Evolutionary conservation across 371 early-diverging fungal species (phyloP), one percentile per base, ranked within the genome.

Genomic region (Zopfochytrium polystomum): DNA sequence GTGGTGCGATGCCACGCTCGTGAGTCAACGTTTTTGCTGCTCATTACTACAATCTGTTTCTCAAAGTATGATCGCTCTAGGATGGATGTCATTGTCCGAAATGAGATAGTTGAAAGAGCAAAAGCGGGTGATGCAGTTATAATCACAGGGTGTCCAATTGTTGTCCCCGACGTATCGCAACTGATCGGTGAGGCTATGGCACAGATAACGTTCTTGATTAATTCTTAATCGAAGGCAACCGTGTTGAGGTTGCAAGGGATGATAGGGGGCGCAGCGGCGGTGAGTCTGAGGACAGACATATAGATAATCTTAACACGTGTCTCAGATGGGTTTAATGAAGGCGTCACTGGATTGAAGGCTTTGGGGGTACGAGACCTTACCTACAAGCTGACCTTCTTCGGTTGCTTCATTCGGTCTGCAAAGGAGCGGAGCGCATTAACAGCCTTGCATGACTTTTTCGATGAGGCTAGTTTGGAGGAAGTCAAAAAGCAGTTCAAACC

Each of bases 1-100:
- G 93, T 9, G 99, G 99, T 49, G 89, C 91, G 62, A 95, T 99
- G 90, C 99, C 99, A 31, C 75, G 99, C 74, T 87, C 86, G 88
- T 88, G n/a, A n/a, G n/a, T n/a, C n/a, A n/a, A n/a, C n/a, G n/a
- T n/a, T n/a, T n/a, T n/a, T n/a, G n/a, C n/a, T n/a, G n/a, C n/a
- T n/a, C n/a, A n/a, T n/a, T n/a, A n/a, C n/a, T n/a, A 30, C 26
- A 52, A 9, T 29, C 13, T 26, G 18, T 1, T 15, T 43, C 20
- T 43, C 22, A 35, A 58, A 29, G 26, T 22, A 33, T 23, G 6
- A 15, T 11, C 22, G 6, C 15, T 34, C 56, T 50, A 91, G 88
- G 20, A 81, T 99, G 74, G 99, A 99, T 67, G 94, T 99, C 3
- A 93, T 99, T 66, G 81, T 99, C 49, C 85, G 99, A 47, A 87